Evolutionary conservation across 495 filamentous ascomycete species (phyloP), one percentile per base, ranked within the genome.

Genomic region (Amorphotheca resinae): DNA sequence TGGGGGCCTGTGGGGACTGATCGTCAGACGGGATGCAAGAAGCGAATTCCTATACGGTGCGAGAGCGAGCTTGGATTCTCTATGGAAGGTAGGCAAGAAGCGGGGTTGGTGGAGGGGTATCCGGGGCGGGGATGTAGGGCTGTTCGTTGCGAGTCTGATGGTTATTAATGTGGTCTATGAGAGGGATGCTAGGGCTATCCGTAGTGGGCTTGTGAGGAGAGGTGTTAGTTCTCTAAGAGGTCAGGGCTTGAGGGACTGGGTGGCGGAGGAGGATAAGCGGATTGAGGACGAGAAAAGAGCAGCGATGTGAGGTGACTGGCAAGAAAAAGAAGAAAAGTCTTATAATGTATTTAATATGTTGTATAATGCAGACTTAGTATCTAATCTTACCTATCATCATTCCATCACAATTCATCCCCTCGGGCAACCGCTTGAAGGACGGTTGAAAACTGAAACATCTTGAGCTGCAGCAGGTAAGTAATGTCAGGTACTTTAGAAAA

Each of bases 1-100:
- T 4, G 86, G 80, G 1, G 91, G 91, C 1, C 52, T 88, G 14
- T 95, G 87, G 74, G 82, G 82, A 3, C 76, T 82, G 56, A 60
- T 94, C 9, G 73, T 82, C 49, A 64, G 74, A 18, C 63, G 66
- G 12, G 66, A 73, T 35, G 82, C 79, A 30, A 56, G 80, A 6
- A 61, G 63, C 3, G 73, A 76, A 42, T 84, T 83, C 58, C 48
- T 93, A 49, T 85, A 87, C 50, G 74, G 74, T 33, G 76, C 79
- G 44, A 70, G 87, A 16, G 56, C 77, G 7, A 84, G 80, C 30
- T 63, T 94, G 22, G 82, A 94, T 53, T 80, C 73, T 26, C 57
- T 84, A 33, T 96, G 86, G 86, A 94, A 94, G 67, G 82, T 93
- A 0, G 84, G 87, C 9, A 74, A 78, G 36, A 96, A 96, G 73